Evolutionary conservation across 169 alveolate genomes (phyloP), one percentile per base, ranked within the genome.

Genomic region (Perkinsus chesapeaki): DNA sequence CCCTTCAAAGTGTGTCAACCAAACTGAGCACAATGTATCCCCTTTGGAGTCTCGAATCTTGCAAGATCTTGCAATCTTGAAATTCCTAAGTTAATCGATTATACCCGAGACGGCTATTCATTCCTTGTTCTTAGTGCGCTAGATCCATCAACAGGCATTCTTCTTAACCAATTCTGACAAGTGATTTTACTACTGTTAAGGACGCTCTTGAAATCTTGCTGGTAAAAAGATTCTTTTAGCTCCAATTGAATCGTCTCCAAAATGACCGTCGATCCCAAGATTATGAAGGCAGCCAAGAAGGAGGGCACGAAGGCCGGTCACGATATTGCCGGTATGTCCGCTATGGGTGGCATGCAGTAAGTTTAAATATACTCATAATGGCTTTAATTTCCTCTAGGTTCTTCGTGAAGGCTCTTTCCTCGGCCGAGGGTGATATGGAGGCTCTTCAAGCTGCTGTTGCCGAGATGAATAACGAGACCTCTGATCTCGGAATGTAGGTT

Each of bases 221-320:
- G n/a, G n/a, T n/a, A n/a, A n/a, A n/a, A 12, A 60, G 82, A 7
- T 27, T 60, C 23, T 5, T 23, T 0, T 60, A 7, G 82, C 31
- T 60, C 1, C 82, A 43, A n/a, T n/a, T n/a, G n/a, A n/a, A n/a
- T n/a, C n/a, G n/a, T n/a, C 23, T 34, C 31, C 82, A 60, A 34
- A 20, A 60, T 60, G 82, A 0, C 82, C 1, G 82, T 60, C 82
- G 82, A 60, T 34, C 82, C 82, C 27, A 60, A 60, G 82, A 60
- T 60, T 34, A 60, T 60, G 82, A 60, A 60, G 82, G 82, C 82
- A 27, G 82, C 82, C 31, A 60, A 60, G 82, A 60, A 60, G 82
- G 82, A 60, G 82, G 82, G 82, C 82, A 60, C 82, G 7, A 60
- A 60, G 82, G 82, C 82, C 82, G 82, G 82, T 60, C 82, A 60